These are phyloP conservation scores for Nemania serpens DNA, from an alignment of 2,329 filamentous ascomycete species.

Conservation along the genomic window DNA sequence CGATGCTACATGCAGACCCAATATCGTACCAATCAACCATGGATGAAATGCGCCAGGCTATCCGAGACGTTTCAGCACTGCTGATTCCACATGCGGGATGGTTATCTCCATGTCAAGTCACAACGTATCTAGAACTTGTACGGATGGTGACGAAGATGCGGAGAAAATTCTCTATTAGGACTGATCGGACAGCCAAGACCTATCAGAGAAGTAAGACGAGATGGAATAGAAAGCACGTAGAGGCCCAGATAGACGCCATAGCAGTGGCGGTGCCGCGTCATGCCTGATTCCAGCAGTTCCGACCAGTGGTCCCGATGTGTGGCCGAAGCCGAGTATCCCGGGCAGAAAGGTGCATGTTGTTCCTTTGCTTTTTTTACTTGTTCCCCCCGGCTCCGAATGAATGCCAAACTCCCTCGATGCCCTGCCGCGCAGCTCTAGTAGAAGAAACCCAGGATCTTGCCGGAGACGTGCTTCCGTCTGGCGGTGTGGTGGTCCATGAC, in stretches of 20 bases:
- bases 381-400: slow-evolving; percentile 14
- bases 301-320: too few species aligned
- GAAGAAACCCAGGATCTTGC: slow-evolving; percentile 25
- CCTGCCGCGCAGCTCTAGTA: slow-evolving; percentile 15
- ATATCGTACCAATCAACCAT: too few species aligned
- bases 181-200: slow-evolving; percentile 14
- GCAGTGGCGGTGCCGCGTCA: slow-evolving; percentile 8
- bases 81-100: too few species aligned
- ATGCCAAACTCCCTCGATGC: slow-evolving; percentile 19
- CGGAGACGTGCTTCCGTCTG: slow-evolving; percentile 24
- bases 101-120: too few species aligned
- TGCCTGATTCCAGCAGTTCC: background rate
- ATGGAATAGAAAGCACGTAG: slow-evolving; percentile 10
- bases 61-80: too few species aligned
- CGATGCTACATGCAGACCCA: too few species aligned
- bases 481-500: slow-evolving; percentile 24
- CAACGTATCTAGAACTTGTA: background rate
- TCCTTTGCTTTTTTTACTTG: slow-evolving; percentile 3
- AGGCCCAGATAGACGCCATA: slow-evolving; percentile 1
- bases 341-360: too few species aligned
- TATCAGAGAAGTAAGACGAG: slow-evolving; percentile 18
- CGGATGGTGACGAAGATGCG: background rate
- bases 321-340: too few species aligned
- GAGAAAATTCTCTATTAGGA: slow-evolving; percentile 18
- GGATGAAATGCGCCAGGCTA: too few species aligned